Conservation (phyloP, 192 early-diverging fungal genomes). For the Entophlyctis luteolus region DNA sequence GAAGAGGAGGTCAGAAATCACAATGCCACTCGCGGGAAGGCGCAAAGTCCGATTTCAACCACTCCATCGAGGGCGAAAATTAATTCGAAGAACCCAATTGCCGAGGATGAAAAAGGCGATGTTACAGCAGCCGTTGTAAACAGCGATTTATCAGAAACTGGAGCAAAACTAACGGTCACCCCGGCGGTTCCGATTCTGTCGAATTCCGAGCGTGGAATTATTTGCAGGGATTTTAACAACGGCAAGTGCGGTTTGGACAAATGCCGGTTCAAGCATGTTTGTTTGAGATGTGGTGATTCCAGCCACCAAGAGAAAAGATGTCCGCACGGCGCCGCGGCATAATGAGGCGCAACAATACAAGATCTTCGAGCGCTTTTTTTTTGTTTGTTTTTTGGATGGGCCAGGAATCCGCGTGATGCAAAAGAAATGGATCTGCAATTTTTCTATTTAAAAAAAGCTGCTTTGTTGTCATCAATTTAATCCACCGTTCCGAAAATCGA, state of each 20-base stretch:
- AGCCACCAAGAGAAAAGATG: conserved; percentile 27
- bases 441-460: neutral
- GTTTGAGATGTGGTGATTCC: conserved; percentile 21
- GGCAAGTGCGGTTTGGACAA: conserved; percentile 19
- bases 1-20: too few relatives aligned
- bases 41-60: too few relatives aligned
- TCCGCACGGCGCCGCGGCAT: too few relatives aligned
- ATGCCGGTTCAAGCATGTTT: conserved; percentile 27
- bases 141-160: too few relatives aligned
- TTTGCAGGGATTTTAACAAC: conserved; percentile 29
- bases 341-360: too few relatives aligned
- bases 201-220: neutral
- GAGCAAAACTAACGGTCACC: too few relatives aligned
- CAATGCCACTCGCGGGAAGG: too few relatives aligned
- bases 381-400: neutral
- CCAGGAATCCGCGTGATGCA: neutral
- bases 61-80: too few relatives aligned
- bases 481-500: neutral
- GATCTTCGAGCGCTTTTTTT: neutral
- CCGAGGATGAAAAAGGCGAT: too few relatives aligned
- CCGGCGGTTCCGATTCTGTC: neutral
- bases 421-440: neutral
- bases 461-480: neutral
- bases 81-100: too few relatives aligned
- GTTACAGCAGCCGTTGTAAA: too few relatives aligned